Evolutionary conservation across 768 basidiomycete genomes (phyloP).

Genomic region (Tubosaeta sp.): DNA sequence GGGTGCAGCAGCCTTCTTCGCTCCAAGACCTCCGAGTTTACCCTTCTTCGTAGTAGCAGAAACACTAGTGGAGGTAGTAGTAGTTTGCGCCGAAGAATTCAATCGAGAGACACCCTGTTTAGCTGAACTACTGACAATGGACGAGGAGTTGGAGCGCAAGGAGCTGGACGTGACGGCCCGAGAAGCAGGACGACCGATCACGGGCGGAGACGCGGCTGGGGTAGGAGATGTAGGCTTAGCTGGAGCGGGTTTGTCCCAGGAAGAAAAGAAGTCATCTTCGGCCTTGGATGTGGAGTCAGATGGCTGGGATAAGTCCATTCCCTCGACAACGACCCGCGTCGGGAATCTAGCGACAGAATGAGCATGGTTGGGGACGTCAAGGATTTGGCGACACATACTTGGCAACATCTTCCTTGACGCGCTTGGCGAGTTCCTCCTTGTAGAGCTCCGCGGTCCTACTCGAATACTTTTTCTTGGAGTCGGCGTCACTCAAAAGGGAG

Average conservation of each 20-base stretch:
- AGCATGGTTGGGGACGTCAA: background rate
- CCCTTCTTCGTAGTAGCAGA: constrained; percentile 51
- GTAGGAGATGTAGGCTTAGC: constrained; percentile 51
- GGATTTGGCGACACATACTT: constrained; percentile 43
- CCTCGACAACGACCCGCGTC: constrained; percentile 75
- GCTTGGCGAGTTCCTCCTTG: constrained; percentile 82
- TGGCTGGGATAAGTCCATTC: constrained; percentile 48
- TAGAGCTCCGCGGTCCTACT: constrained; percentile 81
- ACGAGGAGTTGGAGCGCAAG: constrained; percentile 43
- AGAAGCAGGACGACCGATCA: constrained; percentile 52
- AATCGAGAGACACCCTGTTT: constrained; percentile 43
- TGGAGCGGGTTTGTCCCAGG: constrained; percentile 84
- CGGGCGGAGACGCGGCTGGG: constrained; percentile 50
- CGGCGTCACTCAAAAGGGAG: constrained; percentile 62
- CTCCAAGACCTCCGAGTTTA: constrained; percentile 77
- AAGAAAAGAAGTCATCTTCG: constrained; percentile 95
- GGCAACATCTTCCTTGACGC: constrained; percentile 70
- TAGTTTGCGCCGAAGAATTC: constrained; percentile 35
- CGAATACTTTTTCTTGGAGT: constrained; percentile 88
- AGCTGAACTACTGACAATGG: constrained; percentile 24
- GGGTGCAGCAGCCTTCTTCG: constrained; percentile 74
- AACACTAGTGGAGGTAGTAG: constrained; percentile 24
- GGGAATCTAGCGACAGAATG: constrained; percentile 55
- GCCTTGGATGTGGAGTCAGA: constrained; percentile 40
- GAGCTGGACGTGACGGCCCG: constrained; percentile 67